Base-by-base conservation (phyloP, 768 basidiomycete genomes). In the Leccinum arenicola region DNA sequence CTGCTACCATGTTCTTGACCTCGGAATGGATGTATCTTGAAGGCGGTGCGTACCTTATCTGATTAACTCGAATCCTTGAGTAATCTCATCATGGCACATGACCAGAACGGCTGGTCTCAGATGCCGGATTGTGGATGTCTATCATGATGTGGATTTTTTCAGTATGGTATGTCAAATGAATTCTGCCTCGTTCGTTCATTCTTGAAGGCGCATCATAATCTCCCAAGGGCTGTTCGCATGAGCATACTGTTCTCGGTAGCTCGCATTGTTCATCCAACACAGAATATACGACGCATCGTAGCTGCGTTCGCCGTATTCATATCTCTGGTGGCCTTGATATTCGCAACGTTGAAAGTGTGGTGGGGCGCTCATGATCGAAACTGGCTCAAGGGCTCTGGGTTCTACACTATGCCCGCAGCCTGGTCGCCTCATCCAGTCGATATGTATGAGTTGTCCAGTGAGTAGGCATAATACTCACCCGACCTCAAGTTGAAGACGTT, bases 171-270 rank as follows among this genome's bases (percentile, higher is more conserved):
- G 61, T 43, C n/a, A 35, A 14, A 14, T 35, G 33, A 14, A 8
- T 29, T 29, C 29, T 38, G 8, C 17, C n/a, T 43, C n/a, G 10
- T n/a, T 19, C 19, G 9, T 38, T 47, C 19, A 25, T 47, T 11
- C 23, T n/a, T 67, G 1, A 63, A 47, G 3, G n/a, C 11, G 33
- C 50, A 27, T 52, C 1, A n/a, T n/a, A 43, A 43, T 43, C 10
- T 45, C 33, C 33, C 9, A 54, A 70, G 65, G 69, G 50, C 57
- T 52, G 63, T 68, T 17, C 68, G 68, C 21, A 55, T 62, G 61
- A 69, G 66, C 36, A 58, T 66, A 45, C 29, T 64, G 33, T 60
- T 63, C 29, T 69, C 68, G 21, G 50, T 69, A 31, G 62, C 56
- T 47, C 68, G 68, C 33, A 58, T 70, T 15, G 57, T 55, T 27